phyloP scores from a whole-genome alignment of 352 stramenopile genomes.

The Phytophthora megakarya region DNA sequence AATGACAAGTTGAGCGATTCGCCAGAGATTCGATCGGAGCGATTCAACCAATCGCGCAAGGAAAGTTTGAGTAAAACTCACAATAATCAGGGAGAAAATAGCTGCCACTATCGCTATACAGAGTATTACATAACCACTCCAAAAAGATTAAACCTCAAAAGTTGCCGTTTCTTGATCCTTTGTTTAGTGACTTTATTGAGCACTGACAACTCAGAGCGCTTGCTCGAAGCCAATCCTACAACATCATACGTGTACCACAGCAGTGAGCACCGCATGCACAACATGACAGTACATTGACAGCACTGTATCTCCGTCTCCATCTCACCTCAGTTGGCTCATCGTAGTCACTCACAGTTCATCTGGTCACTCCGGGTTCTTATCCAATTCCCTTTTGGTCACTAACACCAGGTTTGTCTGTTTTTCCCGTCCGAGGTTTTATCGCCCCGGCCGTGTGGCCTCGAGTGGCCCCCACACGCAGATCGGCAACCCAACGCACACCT shows the following conservation, averaged over 20 bases:
- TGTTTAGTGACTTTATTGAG: constrained; percentile 5
- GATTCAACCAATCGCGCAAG: no score
- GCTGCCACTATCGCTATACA: background rate
- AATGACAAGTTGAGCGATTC: no score
- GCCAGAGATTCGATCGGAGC: no score
- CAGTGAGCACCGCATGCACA: no score
- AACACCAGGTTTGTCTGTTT: constrained; percentile 1
- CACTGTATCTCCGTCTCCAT: background rate
- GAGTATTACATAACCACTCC: background rate
- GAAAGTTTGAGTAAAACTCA: no score
- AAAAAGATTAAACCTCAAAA: constrained; percentile 20
- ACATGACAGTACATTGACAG: no score
- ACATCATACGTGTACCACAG: background rate
- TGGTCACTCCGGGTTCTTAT: constrained; percentile 22
- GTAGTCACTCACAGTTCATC: background rate
- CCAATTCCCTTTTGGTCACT: background rate
- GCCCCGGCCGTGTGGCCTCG: background rate
- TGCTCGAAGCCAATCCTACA: background rate
- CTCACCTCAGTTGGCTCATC: background rate
- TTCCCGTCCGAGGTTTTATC: constrained; percentile 28
- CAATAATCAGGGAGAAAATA: no score
- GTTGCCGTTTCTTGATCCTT: constrained; percentile 6
- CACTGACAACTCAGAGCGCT: constrained; percentile 15
- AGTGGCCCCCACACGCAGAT: constrained; percentile 32
- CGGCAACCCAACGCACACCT: constrained; percentile 18